phyloP scores from a whole-genome alignment of 805 yeast species.

The Lipomyces spencermartinsiae region DNA sequence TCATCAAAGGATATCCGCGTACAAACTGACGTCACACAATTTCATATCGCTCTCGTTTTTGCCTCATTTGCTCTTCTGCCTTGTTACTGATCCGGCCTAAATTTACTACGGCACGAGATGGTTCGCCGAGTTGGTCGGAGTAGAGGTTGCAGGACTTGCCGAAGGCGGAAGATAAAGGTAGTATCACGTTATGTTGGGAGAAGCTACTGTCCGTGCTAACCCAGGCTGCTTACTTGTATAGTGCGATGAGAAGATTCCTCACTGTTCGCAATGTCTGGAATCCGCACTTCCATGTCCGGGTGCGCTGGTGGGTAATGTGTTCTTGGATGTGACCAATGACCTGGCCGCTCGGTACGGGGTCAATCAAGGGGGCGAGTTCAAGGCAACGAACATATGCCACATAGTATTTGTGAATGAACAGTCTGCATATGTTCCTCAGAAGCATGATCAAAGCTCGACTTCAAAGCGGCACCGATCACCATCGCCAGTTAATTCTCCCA shows the following conservation, averaged over 20 bases:
- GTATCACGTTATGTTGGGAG: neutral
- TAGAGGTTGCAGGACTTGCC: conserved; percentile 7
- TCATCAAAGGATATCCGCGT: neutral
- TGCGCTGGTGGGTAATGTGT: conserved; percentile 9
- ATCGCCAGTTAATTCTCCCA: neutral
- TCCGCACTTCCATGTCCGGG: conserved; percentile 11
- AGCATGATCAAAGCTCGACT: neutral
- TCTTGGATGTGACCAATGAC: conserved; percentile 7
- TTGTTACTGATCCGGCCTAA: neutral
- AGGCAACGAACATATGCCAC: neutral
- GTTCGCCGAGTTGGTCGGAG: conserved; percentile 11
- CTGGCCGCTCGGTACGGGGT: conserved; percentile 1
- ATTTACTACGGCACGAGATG: conserved; percentile 1
- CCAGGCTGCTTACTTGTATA: neutral
- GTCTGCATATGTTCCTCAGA: neutral
- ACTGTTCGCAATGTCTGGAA: conserved; percentile 6
- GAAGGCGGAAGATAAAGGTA: conserved; percentile 4
- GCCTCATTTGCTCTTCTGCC: neutral
- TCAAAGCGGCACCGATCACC: conserved; percentile 4
- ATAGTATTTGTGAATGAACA: conserved; percentile 7
- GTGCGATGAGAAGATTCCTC: conserved; percentile 9
- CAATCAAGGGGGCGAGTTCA: neutral
- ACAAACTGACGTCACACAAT: conserved; percentile 1
- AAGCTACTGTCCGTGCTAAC: conserved; percentile 2
- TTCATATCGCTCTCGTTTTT: neutral